phyloP scores from a whole-genome alignment of 805 yeast species.

The Saccharomycopsis oosterbeekiorum region DNA sequence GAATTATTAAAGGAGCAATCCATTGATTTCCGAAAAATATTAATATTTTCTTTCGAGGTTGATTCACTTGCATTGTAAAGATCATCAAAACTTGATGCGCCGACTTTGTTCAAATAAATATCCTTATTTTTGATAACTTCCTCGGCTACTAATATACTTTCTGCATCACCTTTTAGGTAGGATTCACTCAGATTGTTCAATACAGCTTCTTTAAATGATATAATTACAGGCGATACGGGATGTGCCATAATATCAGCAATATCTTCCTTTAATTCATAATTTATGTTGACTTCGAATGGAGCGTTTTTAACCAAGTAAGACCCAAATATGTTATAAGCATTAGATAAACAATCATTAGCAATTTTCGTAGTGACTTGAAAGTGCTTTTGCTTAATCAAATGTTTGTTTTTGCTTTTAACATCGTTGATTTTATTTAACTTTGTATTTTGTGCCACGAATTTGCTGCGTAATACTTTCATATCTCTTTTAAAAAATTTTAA shows the following conservation, averaged over 20 bases:
- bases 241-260: constrained; percentile 33
- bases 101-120: not conserved
- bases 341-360: constrained; percentile 47
- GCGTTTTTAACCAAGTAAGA: constrained; percentile 58
- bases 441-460: constrained; percentile 11
- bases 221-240: constrained; percentile 28
- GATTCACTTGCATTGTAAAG: not conserved
- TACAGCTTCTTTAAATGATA: constrained; percentile 11
- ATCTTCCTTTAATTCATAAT: constrained; percentile 38
- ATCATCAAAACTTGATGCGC: not conserved
- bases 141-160: not conserved
- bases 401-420: not conserved
- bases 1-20: not conserved
- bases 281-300: constrained; percentile 62
- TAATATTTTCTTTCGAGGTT: not conserved
- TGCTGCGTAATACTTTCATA: constrained; percentile 32
- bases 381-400: not conserved
- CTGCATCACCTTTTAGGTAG: not conserved
- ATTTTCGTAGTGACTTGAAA: constrained; percentile 20
- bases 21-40: not conserved
- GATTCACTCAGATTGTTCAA: not conserved
- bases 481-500: constrained; percentile 43
- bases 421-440: not conserved
- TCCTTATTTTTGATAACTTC: not conserved
- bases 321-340: constrained; percentile 55